Percentiles rank a stretch among this genome's conserved stretches.
Conservation (phyloP, 1,284 basidiomycete genomes). For the Austroboletus niveus region DNA sequence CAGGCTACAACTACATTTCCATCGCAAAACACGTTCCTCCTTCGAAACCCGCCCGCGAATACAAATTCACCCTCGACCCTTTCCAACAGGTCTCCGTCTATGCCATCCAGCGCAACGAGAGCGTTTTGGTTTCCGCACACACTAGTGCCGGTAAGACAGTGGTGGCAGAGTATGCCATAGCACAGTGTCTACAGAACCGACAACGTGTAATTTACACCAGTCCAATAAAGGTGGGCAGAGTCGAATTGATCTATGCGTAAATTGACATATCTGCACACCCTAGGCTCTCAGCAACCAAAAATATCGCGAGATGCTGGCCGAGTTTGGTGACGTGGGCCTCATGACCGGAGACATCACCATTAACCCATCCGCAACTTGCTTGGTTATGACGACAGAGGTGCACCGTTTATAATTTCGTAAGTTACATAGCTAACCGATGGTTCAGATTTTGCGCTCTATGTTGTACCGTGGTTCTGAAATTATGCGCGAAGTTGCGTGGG, state of each 20-base stretch:
- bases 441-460: conserved; percentile 96
- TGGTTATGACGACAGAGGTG: conserved; percentile 99
- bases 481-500: conserved; percentile 99
- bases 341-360: conserved; percentile 99
- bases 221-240: conserved; percentile 89
- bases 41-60: conserved; percentile 87
- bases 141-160: conserved; percentile 99
- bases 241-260: conserved; percentile 15
- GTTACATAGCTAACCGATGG: not conserved
- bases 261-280: conserved; percentile 14
- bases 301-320: conserved; percentile 95
- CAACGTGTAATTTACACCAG: conserved; percentile 99
- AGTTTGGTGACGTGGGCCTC: conserved; percentile 96
- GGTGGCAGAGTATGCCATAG: conserved; percentile 99
- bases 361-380: conserved; percentile 93
- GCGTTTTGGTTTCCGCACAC: conserved; percentile 97
- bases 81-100: conserved; percentile 95
- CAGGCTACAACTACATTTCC: conserved; percentile 88
- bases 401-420: conserved; percentile 18
- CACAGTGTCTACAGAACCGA: conserved; percentile 88
- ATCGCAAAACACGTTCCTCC: conserved; percentile 92
- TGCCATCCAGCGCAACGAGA: conserved; percentile 96
- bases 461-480: conserved; percentile 98
- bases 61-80: conserved; percentile 96
- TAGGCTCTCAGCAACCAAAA: conserved; percentile 98